These are phyloP conservation scores for Speleostelium caveatum DNA, from an alignment of 78 protist species.

Conservation along the genomic window DNA sequence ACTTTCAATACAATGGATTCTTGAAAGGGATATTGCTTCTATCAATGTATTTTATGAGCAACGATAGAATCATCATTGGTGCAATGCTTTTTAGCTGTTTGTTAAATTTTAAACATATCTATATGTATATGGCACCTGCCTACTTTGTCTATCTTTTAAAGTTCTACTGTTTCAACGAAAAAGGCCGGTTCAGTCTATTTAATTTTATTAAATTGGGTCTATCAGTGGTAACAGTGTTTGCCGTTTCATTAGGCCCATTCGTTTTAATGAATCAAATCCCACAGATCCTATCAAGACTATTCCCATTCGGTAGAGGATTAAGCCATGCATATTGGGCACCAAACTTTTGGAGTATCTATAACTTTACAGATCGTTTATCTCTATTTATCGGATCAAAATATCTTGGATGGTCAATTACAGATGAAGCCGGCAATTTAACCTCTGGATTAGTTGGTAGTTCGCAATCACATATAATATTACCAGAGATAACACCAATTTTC, in stretches of 20 bases:
- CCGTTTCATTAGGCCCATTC: slow-evolving; percentile 78
- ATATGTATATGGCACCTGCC: slow-evolving; percentile 91
- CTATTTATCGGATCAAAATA: not conserved
- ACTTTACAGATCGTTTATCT: slow-evolving; percentile 70
- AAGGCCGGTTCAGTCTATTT: not conserved
- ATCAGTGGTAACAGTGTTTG: slow-evolving; percentile 69
- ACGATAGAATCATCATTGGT: slow-evolving; percentile 11
- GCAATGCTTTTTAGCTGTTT: slow-evolving; percentile 80
- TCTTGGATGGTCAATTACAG: not conserved
- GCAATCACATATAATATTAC: slow-evolving; percentile 77
- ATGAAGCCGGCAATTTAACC: slow-evolving; percentile 59
- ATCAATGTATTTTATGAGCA: slow-evolving; percentile 35
- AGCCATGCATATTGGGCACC: slow-evolving; percentile 98
- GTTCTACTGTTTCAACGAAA: slow-evolving; percentile 49
- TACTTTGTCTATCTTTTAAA: slow-evolving; percentile 81
- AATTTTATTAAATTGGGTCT: slow-evolving; percentile 66
- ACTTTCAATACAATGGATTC: slow-evolving; percentile 96
- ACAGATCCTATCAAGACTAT: slow-evolving; percentile 90
- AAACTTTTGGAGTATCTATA: slow-evolving; percentile 94
- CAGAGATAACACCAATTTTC: slow-evolving; percentile 73
- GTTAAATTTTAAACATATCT: slow-evolving; percentile 93
- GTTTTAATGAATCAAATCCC: slow-evolving; percentile 57
- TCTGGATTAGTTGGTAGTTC: slow-evolving; percentile 84
- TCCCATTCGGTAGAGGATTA: slow-evolving; percentile 97
- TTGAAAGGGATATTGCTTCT: slow-evolving; percentile 85